A percentile compares a stretch with the other conserved stretches of the same genome.
Evolutionary conservation across 352 stramenopile genomes (phyloP).

Genomic region (Globisporangium megalacanthum): DNA sequence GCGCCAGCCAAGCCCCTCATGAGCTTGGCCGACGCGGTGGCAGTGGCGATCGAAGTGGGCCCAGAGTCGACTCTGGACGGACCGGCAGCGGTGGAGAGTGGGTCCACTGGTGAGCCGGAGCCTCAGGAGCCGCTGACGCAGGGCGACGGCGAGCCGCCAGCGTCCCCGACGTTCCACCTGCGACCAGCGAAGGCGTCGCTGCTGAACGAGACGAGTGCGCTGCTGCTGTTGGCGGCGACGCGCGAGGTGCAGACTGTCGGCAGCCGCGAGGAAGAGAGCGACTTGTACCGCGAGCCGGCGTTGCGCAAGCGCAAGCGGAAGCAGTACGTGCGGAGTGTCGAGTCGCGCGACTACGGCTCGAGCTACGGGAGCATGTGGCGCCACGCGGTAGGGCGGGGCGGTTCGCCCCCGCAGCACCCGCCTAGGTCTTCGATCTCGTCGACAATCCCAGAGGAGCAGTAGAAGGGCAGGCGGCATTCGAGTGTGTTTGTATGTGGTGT

Average conservation of each 20-base stretch:
- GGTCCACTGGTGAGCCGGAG: conserved; percentile 10
- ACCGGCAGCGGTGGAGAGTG: neutral
- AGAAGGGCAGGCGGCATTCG: neutral
- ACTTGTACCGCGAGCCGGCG: conserved; percentile 68
- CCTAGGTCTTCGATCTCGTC: conserved; percentile 1
- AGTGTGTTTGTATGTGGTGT: neutral
- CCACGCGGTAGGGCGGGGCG: neutral
- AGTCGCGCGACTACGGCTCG: conserved; percentile 6
- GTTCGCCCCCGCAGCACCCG: neutral
- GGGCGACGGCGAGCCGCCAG: conserved; percentile 1
- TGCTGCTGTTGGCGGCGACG: conserved; percentile 30
- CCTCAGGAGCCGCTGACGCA: conserved; percentile 5
- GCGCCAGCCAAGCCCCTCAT: conserved; percentile 2
- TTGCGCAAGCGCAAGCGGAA: conserved; percentile 31
- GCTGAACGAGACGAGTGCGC: conserved; percentile 22
- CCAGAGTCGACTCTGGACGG: neutral
- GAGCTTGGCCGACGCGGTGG: conserved; percentile 10
- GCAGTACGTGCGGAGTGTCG: conserved; percentile 6
- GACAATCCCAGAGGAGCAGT: conserved; percentile 6
- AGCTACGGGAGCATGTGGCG: conserved; percentile 17
- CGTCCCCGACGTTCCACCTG: conserved; percentile 7
- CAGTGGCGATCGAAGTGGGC: conserved; percentile 6
- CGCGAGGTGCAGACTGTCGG: conserved; percentile 23
- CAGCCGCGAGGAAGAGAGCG: conserved; percentile 45
- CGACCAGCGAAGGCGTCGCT: conserved; percentile 11